Evolutionary conservation across 202 grass and related monocot genomes (phyloP), one percentile per base, ranked within the genome.

Genomic region (Brachypodium distachyon): DNA sequence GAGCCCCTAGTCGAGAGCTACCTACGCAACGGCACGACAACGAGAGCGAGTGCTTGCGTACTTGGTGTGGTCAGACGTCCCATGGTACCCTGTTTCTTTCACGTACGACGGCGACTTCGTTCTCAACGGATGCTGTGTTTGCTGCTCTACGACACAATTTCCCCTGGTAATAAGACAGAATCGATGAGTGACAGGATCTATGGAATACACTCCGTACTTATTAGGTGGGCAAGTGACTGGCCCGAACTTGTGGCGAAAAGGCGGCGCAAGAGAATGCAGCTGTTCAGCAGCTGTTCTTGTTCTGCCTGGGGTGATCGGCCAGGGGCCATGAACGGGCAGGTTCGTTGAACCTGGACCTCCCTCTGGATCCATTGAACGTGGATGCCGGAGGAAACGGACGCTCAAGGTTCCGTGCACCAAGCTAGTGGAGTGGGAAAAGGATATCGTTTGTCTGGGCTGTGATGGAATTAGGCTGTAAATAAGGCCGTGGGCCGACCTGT

Each of bases 321-420:
- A n/a, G n/a, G n/a, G n/a, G n/a, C n/a, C 12, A 12, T 17, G 70
- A 69, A 86, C 23, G 28, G 44, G 48, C 48, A 58, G 57, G 47
- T 87, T 60, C 79, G 14, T 42, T 27, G 79, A 82, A 82, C 65
- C 12, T 82, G 73, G 84, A 57, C 70, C 6, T 54, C 21, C 5
- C 10, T 0, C 26, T 26, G 0, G 63, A 3, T 67, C 44, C 63
- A 67, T 14, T 19, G 63, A 67, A 67, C 48, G 11, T 3, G 1
- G 11, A 10, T 19, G 25, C 6, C 23, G 1, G 0, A 19, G 57
- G 46, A n/a, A 46, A 46, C 36, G 54, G 43, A 70, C 5, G 5
- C 76, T 43, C 54, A 36, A 1, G n/a, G 50, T 39, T 65, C 37
- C 36, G 9, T 22, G 34, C 44, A n/a, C 2, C 17, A 12, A 29